Evolutionary conservation across 257 asterid species (phyloP), one percentile per base, ranked within the genome.

Genomic region (Ophiorrhiza pumila): DNA sequence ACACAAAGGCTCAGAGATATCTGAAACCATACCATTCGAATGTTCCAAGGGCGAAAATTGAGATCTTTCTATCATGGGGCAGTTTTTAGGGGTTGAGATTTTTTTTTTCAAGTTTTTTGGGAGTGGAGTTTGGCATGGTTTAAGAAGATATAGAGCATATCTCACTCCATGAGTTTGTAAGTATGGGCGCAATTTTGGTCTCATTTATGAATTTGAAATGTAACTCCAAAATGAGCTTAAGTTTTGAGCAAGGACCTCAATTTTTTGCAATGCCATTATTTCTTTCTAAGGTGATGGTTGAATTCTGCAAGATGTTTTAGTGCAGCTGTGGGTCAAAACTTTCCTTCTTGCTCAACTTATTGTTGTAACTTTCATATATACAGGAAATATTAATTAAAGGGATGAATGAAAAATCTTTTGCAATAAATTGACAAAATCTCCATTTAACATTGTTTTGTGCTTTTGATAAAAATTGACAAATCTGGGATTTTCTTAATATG

Each of bases 161-260:
- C 53, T 52, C 34, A 52, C 23, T 76, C 11, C 17, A 23, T 60
- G 66, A 47, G 37, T 35, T 59, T 47, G 75, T 37, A 69, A 47
- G 70, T 69, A 37, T 53, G 23, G 29, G 75, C 58, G 32, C 71
- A 65, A 71, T 73, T 71, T 70, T 68, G 53, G 69, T 58, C 69
- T 67, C 43, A 22, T 5, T 37, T 15, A 7, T 62, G 23, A 8
- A 37, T 47, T 72, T 47, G 58, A 43, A 23, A 49, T n/a, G 43
- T 11, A 41, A 27, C 58, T 57, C 25, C 34, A 4, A 15, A 37
- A 29, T 31, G 5, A 25, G 72, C 14, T 27, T 47, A 69, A 37
- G 47, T 27, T 59, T 66, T 65, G 60, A 42, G 31, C 55, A 7
- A 41, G 12, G 45, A 10, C 20, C 1, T 56, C 45, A 55, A 20